Evolutionary conservation across 805 yeast species (phyloP).

Genomic region (Komagataella kurtzmanii): DNA sequence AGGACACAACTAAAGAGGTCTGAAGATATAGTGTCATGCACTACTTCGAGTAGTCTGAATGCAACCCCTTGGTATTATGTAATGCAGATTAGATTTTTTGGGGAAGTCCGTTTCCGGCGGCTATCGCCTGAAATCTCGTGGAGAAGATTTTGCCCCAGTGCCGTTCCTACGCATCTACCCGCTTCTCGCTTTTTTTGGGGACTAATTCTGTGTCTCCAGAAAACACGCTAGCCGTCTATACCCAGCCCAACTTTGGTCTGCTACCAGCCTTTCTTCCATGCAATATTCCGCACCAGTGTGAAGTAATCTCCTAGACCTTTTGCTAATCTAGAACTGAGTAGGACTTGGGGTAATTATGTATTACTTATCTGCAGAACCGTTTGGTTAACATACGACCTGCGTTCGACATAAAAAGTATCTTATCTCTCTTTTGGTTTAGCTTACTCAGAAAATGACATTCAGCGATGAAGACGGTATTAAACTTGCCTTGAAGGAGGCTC

Average conservation of each 20-base stretch:
- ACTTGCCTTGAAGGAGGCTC: constrained; percentile 64
- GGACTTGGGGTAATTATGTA: neutral
- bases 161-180: too few relatives aligned
- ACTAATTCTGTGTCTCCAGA: too few relatives aligned
- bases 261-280: neutral
- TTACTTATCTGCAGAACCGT: neutral
- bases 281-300: neutral
- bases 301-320: neutral
- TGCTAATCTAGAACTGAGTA: neutral
- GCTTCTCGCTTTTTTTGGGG: too few relatives aligned
- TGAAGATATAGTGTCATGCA: neutral
- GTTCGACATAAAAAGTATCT: neutral
- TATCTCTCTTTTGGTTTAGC: neutral
- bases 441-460: constrained; percentile 24
- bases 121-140: too few relatives aligned
- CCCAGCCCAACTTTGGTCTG: neutral
- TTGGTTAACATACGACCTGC: neutral
- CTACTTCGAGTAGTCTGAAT: neutral
- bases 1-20: neutral
- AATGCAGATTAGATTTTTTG: too few relatives aligned
- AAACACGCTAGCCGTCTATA: too few relatives aligned
- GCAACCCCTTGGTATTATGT: neutral
- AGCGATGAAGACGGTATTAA: constrained; percentile 56
- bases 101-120: too few relatives aligned
- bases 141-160: too few relatives aligned